Evolutionary conservation across 306 rosid genomes (phyloP), one percentile per base, ranked within the genome.

Genomic region (Alnus glutinosa): DNA sequence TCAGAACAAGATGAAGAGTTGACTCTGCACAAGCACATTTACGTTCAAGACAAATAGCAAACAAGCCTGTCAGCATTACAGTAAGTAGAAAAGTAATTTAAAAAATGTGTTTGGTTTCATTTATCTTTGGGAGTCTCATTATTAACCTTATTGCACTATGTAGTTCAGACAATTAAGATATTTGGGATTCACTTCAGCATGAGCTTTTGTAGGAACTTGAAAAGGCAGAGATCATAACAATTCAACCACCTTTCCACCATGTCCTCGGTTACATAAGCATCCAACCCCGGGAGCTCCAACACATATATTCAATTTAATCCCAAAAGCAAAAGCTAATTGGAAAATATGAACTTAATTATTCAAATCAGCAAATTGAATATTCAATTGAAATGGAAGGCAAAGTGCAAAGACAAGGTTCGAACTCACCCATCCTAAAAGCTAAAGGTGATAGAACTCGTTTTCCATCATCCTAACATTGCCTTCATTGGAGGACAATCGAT

Each of bases 1-100:
- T 95, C 83, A 95, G 84, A 79, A 95, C 98, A 87, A 95, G 91
- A 81, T 95, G 98, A 80, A 95, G 77, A 9, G 98, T 95, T n/a
- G 98, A 95, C 76, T 95, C 98, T 95, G 82, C 78, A 78, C 46
- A 81, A 83, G 34, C n/a, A 3, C 13, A n/a, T 68, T 68, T 4
- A 18, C 51, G n/a, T 18, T n/a, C 13, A 18, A 4, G 12, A 1
- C 30, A 68, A 68, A n/a, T 19, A 39, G 42, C 14, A 68, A 9
- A 23, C 16, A 1, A 67, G 3, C 42, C 42, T 39, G 4, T 13
- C 5, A 4, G 16, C 55, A 51, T 14, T 51, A 3, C 55, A 14
- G 55, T 51, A 11, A 51, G 55, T 61, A 23, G 16, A 34, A 4
- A 32, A 62, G 34, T 34, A 62, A 62, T 32, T 13, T 28, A 3